Base-by-base conservation (phyloP, 1,284 basidiomycete genomes). In the Puccinia coronata region DNA sequence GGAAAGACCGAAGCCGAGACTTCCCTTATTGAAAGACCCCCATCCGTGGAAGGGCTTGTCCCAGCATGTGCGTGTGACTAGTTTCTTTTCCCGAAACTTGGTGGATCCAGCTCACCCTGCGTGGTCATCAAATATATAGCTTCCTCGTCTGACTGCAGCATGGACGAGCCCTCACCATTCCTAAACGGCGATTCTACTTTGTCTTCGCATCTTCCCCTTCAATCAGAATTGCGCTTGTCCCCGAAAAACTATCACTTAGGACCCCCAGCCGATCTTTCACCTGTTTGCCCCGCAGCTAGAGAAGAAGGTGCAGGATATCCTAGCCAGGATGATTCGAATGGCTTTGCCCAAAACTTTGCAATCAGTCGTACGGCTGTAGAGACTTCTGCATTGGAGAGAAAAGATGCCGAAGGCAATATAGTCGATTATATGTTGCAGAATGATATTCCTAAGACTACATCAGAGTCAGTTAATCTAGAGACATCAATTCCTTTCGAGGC, bases 121-220 rank as follows among this genome's bases (percentile, higher is more conserved):
- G 43, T 36, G 31, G 9, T 31, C 47, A 71, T 18, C 28, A 25
- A 31, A 31, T 71, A 4, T 53, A 53, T 71, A 71, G 69, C 69
- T 31, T 53, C 69, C 23, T 20, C 69, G 16, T 71, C 69, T 6
- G 47, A 71, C 53, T 51, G 69, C 25, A 53, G 69, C 47, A 71
- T 71, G 69, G 69, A 53, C 25, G 69, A 51, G 31, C 18, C 69
- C 31, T 71, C 49, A 31, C 49, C 69, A 14, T 51, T 71, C 23
- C 34, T 51, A 9, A 71, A 53, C 49, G 43, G n/a, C 53, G 69
- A 71, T 36, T 31, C 69, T n/a, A 23, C 8, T 1, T 14, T 53
- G 14, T 71, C 69, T 71, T 71, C 41, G 49, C 43, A 71, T 71
- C 25, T 16, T 53, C 25, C 28, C 36, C 14, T 4, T 23, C 69